Evolutionary conservation across 805 yeast species (phyloP), one percentile per base, ranked within the genome.

Genomic region (Lipomyces spencermartinsiae): DNA sequence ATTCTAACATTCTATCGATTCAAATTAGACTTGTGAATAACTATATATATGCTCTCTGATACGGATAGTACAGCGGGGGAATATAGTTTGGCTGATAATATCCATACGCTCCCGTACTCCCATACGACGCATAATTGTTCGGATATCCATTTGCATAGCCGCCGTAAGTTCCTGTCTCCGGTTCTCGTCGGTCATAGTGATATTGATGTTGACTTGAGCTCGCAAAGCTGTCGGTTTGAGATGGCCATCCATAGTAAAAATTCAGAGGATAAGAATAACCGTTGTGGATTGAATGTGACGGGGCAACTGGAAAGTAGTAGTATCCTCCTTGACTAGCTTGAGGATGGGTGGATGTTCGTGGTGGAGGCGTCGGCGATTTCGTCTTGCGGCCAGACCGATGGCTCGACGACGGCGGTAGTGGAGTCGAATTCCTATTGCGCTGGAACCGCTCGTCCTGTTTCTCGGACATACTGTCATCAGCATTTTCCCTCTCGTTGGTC

Each of bases 31-130:
- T 6, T 16, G 49, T 43, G 49, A 43, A 14, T 43, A 43, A 43
- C 10, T 43, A 43, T 43, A 43, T n/a, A 19, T 43, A 43, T 16
- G 49, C 49, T 53, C 58, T 56, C 16, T 59, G 19, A 34, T 43
- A 49, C 12, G 31, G 58, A 14, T 19, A 16, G 37, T 31, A 29
- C 29, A 10, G 22, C 22, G 34, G 46, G 16, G 34, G 49, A 31
- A 33, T 33, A 46, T 19, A 35, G 16, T 22, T 22, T 59, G 59
- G 49, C 29, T 34, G 31, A 14, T 22, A 25, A 31, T 39, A 19
- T 19, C 46, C 25, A 35, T 51, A 39, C n/a, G 16, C 33, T 19
- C 25, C 25, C 12, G 37, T 59, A 29, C 9, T 59, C 12, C 62
- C 25, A 22, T 16, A 16, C 22, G 19, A 22, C 25, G 16, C 19